Percentiles rank a stretch among this genome's conserved stretches.
Conservation (phyloP, 2,329 filamentous ascomycete genomes). For the Delphinella strobiligena region DNA sequence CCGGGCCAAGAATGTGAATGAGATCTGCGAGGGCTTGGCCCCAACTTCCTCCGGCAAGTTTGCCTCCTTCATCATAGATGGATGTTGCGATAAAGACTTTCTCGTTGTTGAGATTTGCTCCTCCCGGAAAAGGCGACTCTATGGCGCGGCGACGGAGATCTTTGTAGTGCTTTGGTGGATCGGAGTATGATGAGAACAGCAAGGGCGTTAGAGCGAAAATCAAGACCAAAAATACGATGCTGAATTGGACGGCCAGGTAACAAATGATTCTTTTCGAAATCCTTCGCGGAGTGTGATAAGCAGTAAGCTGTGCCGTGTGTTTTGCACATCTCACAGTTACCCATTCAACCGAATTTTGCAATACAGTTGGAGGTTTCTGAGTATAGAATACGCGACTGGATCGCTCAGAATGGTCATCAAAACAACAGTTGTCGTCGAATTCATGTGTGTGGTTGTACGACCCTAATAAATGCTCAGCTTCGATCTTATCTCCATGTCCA, state of each 20-base stretch:
- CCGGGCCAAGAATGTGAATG: slow-evolving; percentile 51
- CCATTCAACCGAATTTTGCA: neutral
- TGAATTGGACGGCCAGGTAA: neutral
- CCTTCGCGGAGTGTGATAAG: neutral
- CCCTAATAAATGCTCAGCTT: too few relatives aligned
- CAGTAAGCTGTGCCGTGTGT: neutral
- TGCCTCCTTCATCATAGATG: slow-evolving; percentile 52
- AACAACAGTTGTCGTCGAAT: too few relatives aligned
- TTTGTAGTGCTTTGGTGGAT: slow-evolving; percentile 40
- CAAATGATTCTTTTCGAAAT: neutral
- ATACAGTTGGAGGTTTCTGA: neutral
- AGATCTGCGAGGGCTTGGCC: slow-evolving; percentile 48
- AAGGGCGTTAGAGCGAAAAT: neutral
- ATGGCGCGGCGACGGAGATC: slow-evolving; percentile 25
- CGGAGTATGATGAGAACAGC: slow-evolving; percentile 20
- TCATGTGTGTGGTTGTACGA: too few relatives aligned
- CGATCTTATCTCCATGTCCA: too few relatives aligned
- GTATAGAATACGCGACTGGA: neutral
- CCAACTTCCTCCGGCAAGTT: slow-evolving; percentile 52
- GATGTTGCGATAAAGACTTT: slow-evolving; percentile 63
- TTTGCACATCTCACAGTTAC: neutral
- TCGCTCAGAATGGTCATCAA: neutral
- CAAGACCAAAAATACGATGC: neutral
- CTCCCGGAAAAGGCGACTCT: slow-evolving; percentile 17
- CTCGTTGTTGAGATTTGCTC: slow-evolving; percentile 45